Percentiles rank a stretch among this genome's conserved stretches.
phyloP scores from a whole-genome alignment of 2,329 filamentous ascomycete species.

The Parastagonospora nodorum region DNA sequence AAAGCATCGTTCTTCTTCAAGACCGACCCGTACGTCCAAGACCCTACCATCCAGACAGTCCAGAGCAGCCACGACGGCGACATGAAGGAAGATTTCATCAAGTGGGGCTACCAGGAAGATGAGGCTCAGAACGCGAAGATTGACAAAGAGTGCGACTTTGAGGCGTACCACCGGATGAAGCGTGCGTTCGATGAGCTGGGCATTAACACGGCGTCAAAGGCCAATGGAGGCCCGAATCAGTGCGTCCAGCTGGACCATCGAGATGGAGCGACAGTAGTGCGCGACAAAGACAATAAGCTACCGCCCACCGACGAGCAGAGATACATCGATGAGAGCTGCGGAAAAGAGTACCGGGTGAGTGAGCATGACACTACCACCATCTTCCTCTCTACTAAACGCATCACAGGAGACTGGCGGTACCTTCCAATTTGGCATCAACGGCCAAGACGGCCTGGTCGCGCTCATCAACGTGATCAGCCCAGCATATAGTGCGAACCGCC shows the following conservation, averaged over 20 bases:
- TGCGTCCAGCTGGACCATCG: slow-evolving; percentile 14
- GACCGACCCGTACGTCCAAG: background rate
- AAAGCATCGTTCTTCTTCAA: background rate
- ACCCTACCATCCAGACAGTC: background rate
- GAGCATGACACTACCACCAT: too few relatives aligned
- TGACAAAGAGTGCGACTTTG: slow-evolving; percentile 14
- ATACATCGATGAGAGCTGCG: slow-evolving; percentile 12
- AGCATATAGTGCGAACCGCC: slow-evolving; percentile 4
- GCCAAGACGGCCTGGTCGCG: background rate
- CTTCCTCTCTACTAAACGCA: background rate
- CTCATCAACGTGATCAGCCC: slow-evolving; percentile 13
- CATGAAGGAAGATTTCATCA: slow-evolving; percentile 1
- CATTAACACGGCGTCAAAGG: slow-evolving; percentile 7
- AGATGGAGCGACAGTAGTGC: slow-evolving; percentile 10
- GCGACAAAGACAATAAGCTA: slow-evolving; percentile 8
- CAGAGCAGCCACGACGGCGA: background rate
- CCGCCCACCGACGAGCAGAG: slow-evolving; percentile 6
- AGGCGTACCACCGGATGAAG: slow-evolving; percentile 12
- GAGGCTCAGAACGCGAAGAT: slow-evolving; percentile 1
- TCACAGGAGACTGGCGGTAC: slow-evolving; percentile 7
- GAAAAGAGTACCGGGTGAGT: slow-evolving; percentile 8
- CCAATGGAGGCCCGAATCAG: slow-evolving; percentile 12
- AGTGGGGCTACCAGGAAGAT: slow-evolving; percentile 17
- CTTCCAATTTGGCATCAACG: slow-evolving; percentile 11
- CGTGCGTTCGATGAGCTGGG: slow-evolving; percentile 11